Evolutionary conservation across 331 rosid genomes (phyloP).

Genomic region (Stylosanthes scabra): DNA sequence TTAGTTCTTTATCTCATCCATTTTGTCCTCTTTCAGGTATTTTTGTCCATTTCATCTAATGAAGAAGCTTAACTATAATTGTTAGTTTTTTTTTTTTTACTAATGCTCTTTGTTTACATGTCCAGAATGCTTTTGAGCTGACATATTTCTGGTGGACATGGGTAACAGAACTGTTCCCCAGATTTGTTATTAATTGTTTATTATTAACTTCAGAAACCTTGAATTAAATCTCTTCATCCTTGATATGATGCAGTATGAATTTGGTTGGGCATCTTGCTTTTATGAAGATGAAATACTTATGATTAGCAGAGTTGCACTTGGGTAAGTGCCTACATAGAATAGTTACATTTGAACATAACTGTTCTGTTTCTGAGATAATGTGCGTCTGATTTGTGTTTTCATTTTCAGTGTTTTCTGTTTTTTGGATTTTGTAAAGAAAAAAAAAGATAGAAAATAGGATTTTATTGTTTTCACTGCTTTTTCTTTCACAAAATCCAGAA

Average conservation of each 20-base stretch:
- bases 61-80: too few species aligned
- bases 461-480: too few species aligned
- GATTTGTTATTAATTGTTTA: slow-evolving; percentile 8
- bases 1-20: slow-evolving; percentile 83
- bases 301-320: slow-evolving; percentile 68
- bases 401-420: too few species aligned
- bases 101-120: slow-evolving; percentile 27
- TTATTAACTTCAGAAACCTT: slow-evolving; percentile 23
- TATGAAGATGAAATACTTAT: slow-evolving; percentile 64
- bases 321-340: slow-evolving; percentile 56
- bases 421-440: too few species aligned
- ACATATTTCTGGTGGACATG: slow-evolving; percentile 93
- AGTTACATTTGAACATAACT: not conserved
- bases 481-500: too few species aligned
- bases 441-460: too few species aligned
- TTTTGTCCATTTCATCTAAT: slow-evolving; percentile 2
- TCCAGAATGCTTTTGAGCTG: slow-evolving; percentile 95
- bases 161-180: slow-evolving; percentile 53
- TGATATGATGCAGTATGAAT: slow-evolving; percentile 79
- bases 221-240: slow-evolving; percentile 32
- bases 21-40: slow-evolving; percentile 90
- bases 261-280: slow-evolving; percentile 87
- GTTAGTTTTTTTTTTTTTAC: too few species aligned
- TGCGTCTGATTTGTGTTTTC: too few species aligned
- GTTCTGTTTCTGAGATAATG: not conserved